Conservation (phyloP, 768 basidiomycete genomes). For the Chalciporus pseudorubinellus region DNA sequence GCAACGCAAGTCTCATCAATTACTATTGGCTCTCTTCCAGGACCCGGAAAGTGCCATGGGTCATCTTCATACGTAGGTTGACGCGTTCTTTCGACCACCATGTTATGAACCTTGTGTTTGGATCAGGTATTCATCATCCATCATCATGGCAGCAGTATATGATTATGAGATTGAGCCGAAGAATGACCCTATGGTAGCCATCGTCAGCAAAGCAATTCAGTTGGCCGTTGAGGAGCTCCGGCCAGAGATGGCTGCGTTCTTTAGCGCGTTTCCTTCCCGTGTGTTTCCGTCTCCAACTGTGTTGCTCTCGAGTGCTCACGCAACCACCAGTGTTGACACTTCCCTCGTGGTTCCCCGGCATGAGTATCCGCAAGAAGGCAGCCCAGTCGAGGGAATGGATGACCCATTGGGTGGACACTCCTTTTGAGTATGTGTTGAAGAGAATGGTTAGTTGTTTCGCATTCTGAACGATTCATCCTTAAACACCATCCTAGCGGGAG, state of each 20-base stretch:
- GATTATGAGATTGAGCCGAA: slow-evolving; percentile 29
- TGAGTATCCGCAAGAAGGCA: slow-evolving; percentile 27
- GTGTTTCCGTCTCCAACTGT: not conserved
- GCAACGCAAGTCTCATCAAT: slow-evolving; percentile 25
- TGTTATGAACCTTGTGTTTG: not conserved
- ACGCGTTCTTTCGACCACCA: not conserved
- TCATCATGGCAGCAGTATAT: slow-evolving; percentile 32
- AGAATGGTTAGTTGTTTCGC: slow-evolving; percentile 10
- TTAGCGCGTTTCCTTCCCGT: slow-evolving; percentile 13
- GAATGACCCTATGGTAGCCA: slow-evolving; percentile 30
- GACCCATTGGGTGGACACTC: slow-evolving; percentile 18
- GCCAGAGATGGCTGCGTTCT: slow-evolving; percentile 22
- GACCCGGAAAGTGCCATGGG: slow-evolving; percentile 22
- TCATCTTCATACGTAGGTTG: slow-evolving; percentile 20
- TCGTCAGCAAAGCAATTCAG: slow-evolving; percentile 26
- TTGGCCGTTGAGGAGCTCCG: slow-evolving; percentile 19
- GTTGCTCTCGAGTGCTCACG: slow-evolving; percentile 6
- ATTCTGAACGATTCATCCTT: not conserved
- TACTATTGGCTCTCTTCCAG: slow-evolving; percentile 29
- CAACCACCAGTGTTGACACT: slow-evolving; percentile 23
- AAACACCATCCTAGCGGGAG: slow-evolving; percentile 5
- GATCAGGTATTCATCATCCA: slow-evolving; percentile 25
- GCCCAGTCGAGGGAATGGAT: slow-evolving; percentile 16
- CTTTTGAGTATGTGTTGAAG: slow-evolving; percentile 16
- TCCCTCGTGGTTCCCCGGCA: slow-evolving; percentile 30